A percentile compares a stretch with the other conserved stretches of the same genome.
Conservation (phyloP, 1,139 yeast genomes). For the Candida glucosophila region DNA sequence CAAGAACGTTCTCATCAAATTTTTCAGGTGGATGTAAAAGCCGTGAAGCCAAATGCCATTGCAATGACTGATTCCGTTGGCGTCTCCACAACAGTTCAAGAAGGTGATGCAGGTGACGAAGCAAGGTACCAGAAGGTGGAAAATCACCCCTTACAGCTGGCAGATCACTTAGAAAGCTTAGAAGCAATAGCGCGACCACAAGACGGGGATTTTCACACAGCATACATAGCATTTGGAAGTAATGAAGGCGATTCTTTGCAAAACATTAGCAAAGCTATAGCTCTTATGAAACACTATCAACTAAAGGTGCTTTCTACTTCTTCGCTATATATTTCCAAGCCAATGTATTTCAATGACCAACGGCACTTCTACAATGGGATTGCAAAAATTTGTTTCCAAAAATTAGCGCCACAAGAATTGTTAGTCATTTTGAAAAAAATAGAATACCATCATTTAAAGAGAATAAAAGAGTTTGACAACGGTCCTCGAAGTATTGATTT, state of each 20-base stretch:
- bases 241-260: constrained; percentile 66
- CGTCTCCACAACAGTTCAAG: constrained; percentile 50
- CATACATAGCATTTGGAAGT: constrained; percentile 82
- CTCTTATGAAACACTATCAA: constrained; percentile 32
- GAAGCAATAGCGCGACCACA: neutral
- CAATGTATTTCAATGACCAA: constrained; percentile 86
- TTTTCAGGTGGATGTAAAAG: constrained; percentile 42
- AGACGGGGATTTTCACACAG: constrained; percentile 38
- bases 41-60: constrained; percentile 82
- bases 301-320: constrained; percentile 56
- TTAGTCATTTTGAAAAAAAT: constrained; percentile 58
- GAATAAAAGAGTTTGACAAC: constrained; percentile 74
- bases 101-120: neutral
- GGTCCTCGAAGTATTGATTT: constrained; percentile 90
- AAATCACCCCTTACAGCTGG: constrained; percentile 15
- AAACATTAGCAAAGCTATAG: constrained; percentile 54
- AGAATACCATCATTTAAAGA: constrained; percentile 62
- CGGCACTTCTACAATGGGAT: constrained; percentile 81
- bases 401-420: constrained; percentile 54
- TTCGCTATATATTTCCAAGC: constrained; percentile 76
- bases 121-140: constrained; percentile 28
- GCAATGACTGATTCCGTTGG: constrained; percentile 88
- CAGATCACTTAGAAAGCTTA: constrained; percentile 1
- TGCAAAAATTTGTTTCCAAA: constrained; percentile 44
- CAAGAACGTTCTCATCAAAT: constrained; percentile 29